Evolutionary conservation across 176 grass and related monocot species (phyloP).

Genomic region (Aegilops bicornis): DNA sequence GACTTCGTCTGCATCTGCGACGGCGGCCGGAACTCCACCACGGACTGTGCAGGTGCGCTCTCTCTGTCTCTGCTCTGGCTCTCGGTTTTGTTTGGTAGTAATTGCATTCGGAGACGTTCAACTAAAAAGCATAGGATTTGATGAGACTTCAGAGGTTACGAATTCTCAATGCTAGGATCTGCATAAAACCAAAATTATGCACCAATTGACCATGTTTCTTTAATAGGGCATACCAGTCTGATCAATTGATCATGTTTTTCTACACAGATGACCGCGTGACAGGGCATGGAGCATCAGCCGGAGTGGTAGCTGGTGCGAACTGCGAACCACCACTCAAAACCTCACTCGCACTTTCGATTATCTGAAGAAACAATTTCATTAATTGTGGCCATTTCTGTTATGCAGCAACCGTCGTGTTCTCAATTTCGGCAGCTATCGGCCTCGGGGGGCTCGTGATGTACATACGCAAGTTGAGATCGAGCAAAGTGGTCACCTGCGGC

Average conservation of each 20-base stretch:
- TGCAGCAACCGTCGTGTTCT: slow-evolving; percentile 69
- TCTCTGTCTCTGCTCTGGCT: neutral
- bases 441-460: slow-evolving; percentile 78
- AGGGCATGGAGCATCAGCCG: slow-evolving; percentile 46
- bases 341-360: neutral
- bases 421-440: slow-evolving; percentile 52
- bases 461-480: slow-evolving; percentile 59
- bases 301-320: slow-evolving; percentile 66
- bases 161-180: too few relatives aligned
- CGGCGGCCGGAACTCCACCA: slow-evolving; percentile 64
- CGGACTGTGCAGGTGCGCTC: slow-evolving; percentile 64
- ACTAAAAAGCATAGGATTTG: neutral
- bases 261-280: slow-evolving; percentile 34
- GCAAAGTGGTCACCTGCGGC: slow-evolving; percentile 77
- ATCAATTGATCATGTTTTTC: neutral
- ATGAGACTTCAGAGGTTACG: neutral
- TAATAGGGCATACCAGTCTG: neutral
- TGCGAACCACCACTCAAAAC: neutral
- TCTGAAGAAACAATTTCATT: neutral
- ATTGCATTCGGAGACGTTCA: neutral
- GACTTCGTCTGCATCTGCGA: slow-evolving; percentile 80
- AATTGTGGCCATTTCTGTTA: neutral
- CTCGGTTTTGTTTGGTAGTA: neutral
- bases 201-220: neutral
- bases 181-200: neutral